A percentile compares a stretch with the other conserved stretches of the same genome.
phyloP scores from a whole-genome alignment of 441 rosid species.

The Lepidium campestre region DNA sequence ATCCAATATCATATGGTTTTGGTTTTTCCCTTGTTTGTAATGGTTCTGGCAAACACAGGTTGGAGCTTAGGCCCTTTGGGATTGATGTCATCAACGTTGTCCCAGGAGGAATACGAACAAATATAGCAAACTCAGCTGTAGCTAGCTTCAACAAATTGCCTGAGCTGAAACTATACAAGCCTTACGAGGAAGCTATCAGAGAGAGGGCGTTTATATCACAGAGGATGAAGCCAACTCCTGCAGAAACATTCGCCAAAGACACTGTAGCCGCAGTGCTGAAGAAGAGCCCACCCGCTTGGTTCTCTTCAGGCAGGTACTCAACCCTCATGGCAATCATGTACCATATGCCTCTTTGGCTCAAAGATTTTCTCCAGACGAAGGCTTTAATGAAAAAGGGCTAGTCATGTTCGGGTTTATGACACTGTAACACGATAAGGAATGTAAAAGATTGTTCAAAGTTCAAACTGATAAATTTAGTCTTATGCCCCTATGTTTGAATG shows the following conservation, averaged over 20 bases:
- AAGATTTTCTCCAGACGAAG: conserved; percentile 45
- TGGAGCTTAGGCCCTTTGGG: conserved; percentile 78
- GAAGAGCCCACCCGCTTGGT: conserved; percentile 73
- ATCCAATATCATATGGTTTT: background rate
- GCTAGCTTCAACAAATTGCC: conserved; percentile 54
- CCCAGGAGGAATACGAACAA: conserved; percentile 74
- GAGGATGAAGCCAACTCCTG: conserved; percentile 47
- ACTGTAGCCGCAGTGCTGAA: conserved; percentile 56
- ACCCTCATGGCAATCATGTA: conserved; percentile 42
- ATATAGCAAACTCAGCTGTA: conserved; percentile 64
- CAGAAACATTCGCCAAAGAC: conserved; percentile 63
- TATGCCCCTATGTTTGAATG: background rate
- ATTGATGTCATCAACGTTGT: conserved; percentile 69
- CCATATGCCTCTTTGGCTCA: conserved; percentile 52
- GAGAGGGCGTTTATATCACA: conserved; percentile 60
- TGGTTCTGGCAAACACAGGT: conserved; percentile 34
- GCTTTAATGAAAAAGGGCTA: conserved; percentile 34
- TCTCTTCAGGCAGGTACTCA: conserved; percentile 52
- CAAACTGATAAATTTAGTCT: background rate
- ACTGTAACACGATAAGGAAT: background rate
- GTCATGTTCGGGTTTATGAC: background rate
- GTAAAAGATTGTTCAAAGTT: conserved; percentile 2
- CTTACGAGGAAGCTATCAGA: conserved; percentile 53
- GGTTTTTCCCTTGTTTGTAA: background rate
- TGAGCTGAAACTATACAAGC: conserved; percentile 69